phyloP scores from a whole-genome alignment of 257 asterid species.

The Thymus mandschuricus region DNA sequence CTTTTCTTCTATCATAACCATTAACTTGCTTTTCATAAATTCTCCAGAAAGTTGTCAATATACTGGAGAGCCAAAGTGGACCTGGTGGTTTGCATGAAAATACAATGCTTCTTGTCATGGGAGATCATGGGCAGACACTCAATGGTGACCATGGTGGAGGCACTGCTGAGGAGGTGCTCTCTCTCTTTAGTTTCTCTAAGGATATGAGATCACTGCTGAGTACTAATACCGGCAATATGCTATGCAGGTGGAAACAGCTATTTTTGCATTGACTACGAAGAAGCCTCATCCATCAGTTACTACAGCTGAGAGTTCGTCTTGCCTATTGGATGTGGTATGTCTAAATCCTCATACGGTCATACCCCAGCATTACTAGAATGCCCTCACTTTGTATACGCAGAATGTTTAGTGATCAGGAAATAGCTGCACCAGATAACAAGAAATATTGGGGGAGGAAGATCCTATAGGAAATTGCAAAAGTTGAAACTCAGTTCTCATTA shows the following conservation, averaged over 20 bases:
- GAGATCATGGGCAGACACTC: conserved; percentile 97
- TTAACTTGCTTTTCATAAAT: conserved; percentile 30
- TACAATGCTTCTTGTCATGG: conserved; percentile 97
- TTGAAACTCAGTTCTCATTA: conserved; percentile 28
- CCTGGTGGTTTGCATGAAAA: conserved; percentile 92
- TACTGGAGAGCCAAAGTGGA: conserved; percentile 74
- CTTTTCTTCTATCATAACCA: conserved; percentile 24
- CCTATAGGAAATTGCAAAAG: conserved; percentile 13
- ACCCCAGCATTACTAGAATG: conserved; percentile 26
- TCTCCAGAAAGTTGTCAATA: conserved; percentile 68
- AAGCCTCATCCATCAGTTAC: conserved; percentile 49
- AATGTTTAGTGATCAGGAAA: conserved; percentile 15
- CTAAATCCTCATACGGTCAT: conserved; percentile 26
- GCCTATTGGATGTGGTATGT: conserved; percentile 70
- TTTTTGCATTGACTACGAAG: conserved; percentile 80
- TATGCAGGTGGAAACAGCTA: conserved; percentile 87
- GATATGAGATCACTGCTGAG: conserved; percentile 20
- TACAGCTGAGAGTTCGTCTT: conserved; percentile 53
- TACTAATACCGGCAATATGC: conserved; percentile 31
- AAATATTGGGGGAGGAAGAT: conserved; percentile 17
- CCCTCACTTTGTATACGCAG: conserved; percentile 7
- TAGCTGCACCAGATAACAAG: conserved; percentile 17
- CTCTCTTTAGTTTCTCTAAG: conserved; percentile 33
- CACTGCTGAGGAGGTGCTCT: conserved; percentile 82
- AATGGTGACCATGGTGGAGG: conserved; percentile 99